Evolutionary conservation across 345 rosid species (phyloP), one percentile per base, ranked within the genome.

Genomic region (Carallia pectinifolia): DNA sequence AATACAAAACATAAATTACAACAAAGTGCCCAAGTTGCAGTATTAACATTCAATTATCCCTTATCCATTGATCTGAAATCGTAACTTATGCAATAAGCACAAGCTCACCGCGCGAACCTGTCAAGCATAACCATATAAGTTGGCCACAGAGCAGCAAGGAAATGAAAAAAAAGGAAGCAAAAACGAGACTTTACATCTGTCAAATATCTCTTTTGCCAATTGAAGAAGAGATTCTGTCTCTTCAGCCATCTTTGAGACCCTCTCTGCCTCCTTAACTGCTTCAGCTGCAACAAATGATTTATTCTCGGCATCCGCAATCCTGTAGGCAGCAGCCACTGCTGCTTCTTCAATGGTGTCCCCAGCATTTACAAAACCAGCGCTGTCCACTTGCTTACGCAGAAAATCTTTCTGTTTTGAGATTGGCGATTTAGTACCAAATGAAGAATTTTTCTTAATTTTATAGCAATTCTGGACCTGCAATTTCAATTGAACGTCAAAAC

Each of bases 231-330:
- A 74, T 38, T 85, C 81, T 27, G 79, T 67, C 18, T 88, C 89
- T 77, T 86, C 85, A 33, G 85, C 83, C 86, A 86, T 81, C 77
- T 73, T 87, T 31, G 83, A 81, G 62, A 86, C 67, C 77, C 89
- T 84, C 73, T 87, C 96, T 10, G 87, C 86, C 82, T 91, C 98
- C 73, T 87, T 86, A 60, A 87, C 82, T 66, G 96, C 90, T 80
- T 81, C 85, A 61, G 83, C 89, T 33, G 94, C 91, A 30, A 86
- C 82, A 71, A 76, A 79, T 12, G 89, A 78, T 74, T 86, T 91
- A 65, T 88, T 89, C 79, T 91, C 98, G 67, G 98, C 94, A 66
- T 93, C 96, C 0, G 88, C 94, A 23, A 89, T 68, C 73, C 81
- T 85, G 77, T 76, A 81, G 6, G 96, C 97, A 38, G 92, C 90